Base-by-base conservation (phyloP, 352 stramenopile species). In the Globisporangium cylindrosporum region DNA sequence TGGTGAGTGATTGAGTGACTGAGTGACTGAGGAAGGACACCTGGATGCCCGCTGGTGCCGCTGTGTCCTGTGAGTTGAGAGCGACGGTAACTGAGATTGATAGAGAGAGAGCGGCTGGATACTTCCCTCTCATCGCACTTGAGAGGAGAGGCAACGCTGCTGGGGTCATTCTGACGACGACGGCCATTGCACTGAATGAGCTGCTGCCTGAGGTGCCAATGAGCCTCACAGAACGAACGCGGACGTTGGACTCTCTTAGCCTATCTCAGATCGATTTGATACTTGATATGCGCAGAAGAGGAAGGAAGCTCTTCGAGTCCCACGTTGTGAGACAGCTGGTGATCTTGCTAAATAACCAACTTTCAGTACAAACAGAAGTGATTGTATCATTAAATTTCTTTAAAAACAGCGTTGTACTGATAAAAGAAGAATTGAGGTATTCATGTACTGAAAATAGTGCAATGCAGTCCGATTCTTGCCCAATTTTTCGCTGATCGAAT, bases 221-320 rank as follows among this genome's bases (percentile, higher is more conserved):
- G 41, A 48, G 15, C 41, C 41, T 5, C 36, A 43, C 36, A 43
- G 41, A 48, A 48, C 4, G 14, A 48, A 20, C 5, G 41, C 41
- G 4, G 41, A 48, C 41, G 41, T 48, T 48, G 41, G 41, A 48
- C 41, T 48, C 41, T 48, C 41, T 48, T 15, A n/a, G 15, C 14
- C 41, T n/a, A 48, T 48, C 41, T 48, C 41, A 48, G 41, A 48
- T 48, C 41, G 41, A 48, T 48, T 48, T 48, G 41, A 48, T 48
- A 48, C 18, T 48, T 48, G 41, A 48, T 48, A 48, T 48, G 41
- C 14, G 27, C 27, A 32, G 27, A 32, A 32, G 27, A 32, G 27
- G 27, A 14, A 4, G 6, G 41, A 48, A n/a, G 14, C 15, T 3
- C 4, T 48, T 20, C 41, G 14, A n/a, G 14, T 48, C 41, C 14